Conservation (phyloP, 148 eudicot genomes). For the Chenopodium formosanum region DNA sequence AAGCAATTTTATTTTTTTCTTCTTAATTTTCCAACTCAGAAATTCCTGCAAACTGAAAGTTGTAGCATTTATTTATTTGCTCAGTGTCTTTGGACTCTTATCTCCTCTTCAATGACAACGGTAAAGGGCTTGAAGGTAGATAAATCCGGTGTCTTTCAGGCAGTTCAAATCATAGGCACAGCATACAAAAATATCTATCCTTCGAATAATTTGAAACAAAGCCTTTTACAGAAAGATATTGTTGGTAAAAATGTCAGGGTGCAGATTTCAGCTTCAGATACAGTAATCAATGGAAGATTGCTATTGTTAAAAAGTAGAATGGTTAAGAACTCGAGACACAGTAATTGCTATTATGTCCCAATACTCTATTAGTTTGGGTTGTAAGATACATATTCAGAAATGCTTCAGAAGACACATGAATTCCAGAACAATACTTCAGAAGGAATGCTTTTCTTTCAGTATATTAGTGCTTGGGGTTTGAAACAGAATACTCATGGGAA, state of each 20-base stretch:
- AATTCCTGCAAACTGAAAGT: too few relatives aligned
- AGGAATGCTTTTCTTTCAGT: too few relatives aligned
- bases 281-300: not conserved
- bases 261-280: not conserved
- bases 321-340: not conserved
- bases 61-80: too few relatives aligned
- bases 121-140: not conserved
- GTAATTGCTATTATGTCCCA: not conserved
- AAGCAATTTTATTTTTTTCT: too few relatives aligned
- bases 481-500: not conserved
- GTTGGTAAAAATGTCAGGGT: not conserved
- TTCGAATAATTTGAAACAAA: not conserved
- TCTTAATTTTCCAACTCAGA: not conserved
- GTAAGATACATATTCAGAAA: not conserved
- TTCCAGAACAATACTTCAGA: too few relatives aligned
- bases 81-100: not conserved
- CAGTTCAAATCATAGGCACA: not conserved
- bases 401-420: too few relatives aligned
- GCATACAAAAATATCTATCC: not conserved
- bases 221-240: not conserved
- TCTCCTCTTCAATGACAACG: not conserved
- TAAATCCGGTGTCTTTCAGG: not conserved
- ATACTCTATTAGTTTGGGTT: not conserved
- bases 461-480: not conserved
- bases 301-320: not conserved